Conservation (phyloP, 2,329 filamentous ascomycete species). For the Ambrosiella xylebori region DNA sequence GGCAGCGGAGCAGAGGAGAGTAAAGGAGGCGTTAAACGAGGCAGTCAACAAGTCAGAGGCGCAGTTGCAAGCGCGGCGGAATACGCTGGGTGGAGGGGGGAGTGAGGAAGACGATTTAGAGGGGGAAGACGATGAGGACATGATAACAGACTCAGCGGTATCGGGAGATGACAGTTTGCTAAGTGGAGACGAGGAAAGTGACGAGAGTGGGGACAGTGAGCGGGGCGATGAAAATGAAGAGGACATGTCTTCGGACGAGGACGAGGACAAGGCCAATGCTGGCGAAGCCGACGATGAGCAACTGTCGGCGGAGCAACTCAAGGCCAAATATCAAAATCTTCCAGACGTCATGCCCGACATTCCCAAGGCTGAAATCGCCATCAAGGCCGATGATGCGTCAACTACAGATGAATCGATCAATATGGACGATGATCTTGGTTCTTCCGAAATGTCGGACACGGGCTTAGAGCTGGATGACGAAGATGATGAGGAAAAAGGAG, state of each 20-base stretch:
- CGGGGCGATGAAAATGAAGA: constrained; percentile 25
- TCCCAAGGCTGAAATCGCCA: constrained; percentile 3
- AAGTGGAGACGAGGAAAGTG: constrained; percentile 15
- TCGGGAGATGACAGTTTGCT: constrained; percentile 21
- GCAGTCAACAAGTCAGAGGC: constrained; percentile 55
- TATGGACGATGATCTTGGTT: constrained; percentile 23
- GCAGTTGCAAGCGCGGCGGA: constrained; percentile 42
- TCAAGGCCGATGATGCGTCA: constrained; percentile 17
- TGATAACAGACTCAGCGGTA: constrained; percentile 19
- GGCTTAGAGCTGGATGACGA: constrained; percentile 29
- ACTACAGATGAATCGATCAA: constrained; percentile 25
- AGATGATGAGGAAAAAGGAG: constrained; percentile 28
- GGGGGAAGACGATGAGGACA: constrained; percentile 27
- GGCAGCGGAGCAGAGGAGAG: constrained; percentile 44
- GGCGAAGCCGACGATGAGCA: constrained; percentile 42
- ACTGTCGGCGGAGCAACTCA: constrained; percentile 51
- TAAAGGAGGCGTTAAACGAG: constrained; percentile 53
- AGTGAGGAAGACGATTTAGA: constrained; percentile 24
- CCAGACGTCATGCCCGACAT: constrained; percentile 21
- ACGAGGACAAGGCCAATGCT: constrained; percentile 33
- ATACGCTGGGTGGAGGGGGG: constrained; percentile 31
- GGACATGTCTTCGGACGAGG: constrained; percentile 45
- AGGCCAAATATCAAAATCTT: constrained; percentile 50
- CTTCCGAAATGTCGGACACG: constrained; percentile 28
- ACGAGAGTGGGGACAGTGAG: constrained; percentile 21